Base-by-base conservation (phyloP, 257 asterid genomes). In the Rubia yunnanensis region DNA sequence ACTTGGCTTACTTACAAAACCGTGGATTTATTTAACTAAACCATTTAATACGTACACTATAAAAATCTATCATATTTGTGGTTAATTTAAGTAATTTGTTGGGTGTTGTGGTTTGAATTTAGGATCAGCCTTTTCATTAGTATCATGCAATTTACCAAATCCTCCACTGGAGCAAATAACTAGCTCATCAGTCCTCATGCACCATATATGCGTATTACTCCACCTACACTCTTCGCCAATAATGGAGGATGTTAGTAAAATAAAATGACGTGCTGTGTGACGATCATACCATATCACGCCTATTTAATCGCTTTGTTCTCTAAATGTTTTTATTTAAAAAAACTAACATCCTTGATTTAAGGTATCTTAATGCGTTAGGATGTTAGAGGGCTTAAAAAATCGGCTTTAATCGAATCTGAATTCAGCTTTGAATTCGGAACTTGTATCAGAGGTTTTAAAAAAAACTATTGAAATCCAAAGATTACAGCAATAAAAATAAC, bases 111-210 rank as follows among this genome's bases (percentile, higher is more conserved):
- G 39, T 31, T 58, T 58, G 63, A 58, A 58, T 17, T 17, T 58
- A 58, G 9, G 63, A 58, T 58, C 24, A 31, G 15, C 7, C 6
- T 15, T 30, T 58, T 17, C 26, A 58, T 58, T 31, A 58, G 41
- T 58, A 58, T 58, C 63, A 58, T 30, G 35, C 7, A 41, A 58
- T 58, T 30, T 36, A 58, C 63, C 63, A 58, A 58, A 58, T 58
- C 35, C 63, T 5, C 44, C 63, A 58, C 44, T 36, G 56, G 11
- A 18, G 5, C 53, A 20, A 50, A n/a, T 50, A 58, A 20, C 26
- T 31, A 58, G 30, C 63, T 30, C 0, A 36, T 27, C 7, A 15
- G 53, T 14, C 53, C 22, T 27, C 44, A 30, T 30, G 60, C 38
- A 26, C 44, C 41, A 18, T 31, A 50, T 15, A 48, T 38, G 46